A percentile compares a stretch with the other conserved stretches of the same genome.
Evolutionary conservation across 345 rosid genomes (phyloP).

Genomic region (Carallia pectinifolia): DNA sequence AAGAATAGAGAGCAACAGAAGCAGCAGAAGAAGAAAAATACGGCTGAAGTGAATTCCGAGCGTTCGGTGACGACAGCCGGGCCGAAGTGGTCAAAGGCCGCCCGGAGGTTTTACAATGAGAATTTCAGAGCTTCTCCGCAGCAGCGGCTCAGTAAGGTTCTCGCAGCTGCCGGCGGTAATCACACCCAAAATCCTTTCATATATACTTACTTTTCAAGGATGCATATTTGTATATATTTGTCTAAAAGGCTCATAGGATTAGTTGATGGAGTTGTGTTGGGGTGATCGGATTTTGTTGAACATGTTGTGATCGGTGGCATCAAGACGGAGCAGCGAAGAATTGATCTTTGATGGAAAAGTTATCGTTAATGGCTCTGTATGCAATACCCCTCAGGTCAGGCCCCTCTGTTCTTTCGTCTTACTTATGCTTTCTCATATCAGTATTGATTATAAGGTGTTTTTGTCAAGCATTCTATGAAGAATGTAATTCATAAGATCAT

Average conservation of each 20-base stretch:
- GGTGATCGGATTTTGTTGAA: background rate
- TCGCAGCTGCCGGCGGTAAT: conserved; percentile 95
- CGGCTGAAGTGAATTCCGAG: background rate
- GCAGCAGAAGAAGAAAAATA: conserved; percentile 26
- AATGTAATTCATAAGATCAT: background rate
- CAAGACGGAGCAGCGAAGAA: conserved; percentile 83
- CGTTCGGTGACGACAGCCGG: background rate
- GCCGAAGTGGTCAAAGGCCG: conserved; percentile 61
- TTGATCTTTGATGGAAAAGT: conserved; percentile 83
- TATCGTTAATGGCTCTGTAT: conserved; percentile 79
- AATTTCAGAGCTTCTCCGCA: conserved; percentile 66
- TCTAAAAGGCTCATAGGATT: too few relatives aligned
- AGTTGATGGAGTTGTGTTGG: background rate
- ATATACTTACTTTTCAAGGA: background rate
- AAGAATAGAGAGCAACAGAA: conserved; percentile 47
- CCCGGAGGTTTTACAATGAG: conserved; percentile 82
- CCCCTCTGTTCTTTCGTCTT: background rate
- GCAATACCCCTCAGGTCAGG: conserved; percentile 78
- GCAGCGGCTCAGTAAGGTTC: conserved; percentile 85
- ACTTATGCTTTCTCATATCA: background rate
- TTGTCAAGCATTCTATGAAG: too few relatives aligned
- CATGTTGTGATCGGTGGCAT: conserved; percentile 57
- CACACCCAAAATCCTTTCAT: background rate
- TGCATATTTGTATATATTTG: too few relatives aligned
- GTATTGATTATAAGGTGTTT: background rate